Percentiles rank a stretch among this genome's conserved stretches.
Conservation (phyloP, 108 stramenopile species). For the Schizochytrium sp. region DNA sequence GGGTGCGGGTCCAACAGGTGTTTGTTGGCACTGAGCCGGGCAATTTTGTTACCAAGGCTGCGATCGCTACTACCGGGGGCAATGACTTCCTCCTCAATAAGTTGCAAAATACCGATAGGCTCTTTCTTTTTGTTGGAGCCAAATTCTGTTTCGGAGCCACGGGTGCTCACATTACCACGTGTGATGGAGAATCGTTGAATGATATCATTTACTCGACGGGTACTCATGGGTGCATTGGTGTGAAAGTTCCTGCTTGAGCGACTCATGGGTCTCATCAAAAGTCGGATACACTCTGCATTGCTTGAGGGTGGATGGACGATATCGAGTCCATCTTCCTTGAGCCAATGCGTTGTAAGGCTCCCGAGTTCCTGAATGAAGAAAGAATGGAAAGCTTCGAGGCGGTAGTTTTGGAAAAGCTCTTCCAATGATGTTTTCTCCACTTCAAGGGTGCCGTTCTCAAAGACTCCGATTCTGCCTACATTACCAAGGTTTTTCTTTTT, state of each 20-base stretch:
- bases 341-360: not conserved
- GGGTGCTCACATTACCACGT: not conserved
- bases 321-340: constrained; percentile 27
- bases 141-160: not conserved
- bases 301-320: not conserved
- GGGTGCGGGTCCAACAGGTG: not conserved
- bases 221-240: not conserved
- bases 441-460: constrained; percentile 15
- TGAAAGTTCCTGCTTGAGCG: not conserved
- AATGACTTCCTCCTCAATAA: constrained; percentile 31
- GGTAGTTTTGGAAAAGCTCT: constrained; percentile 18
- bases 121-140: not conserved
- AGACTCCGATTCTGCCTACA: constrained; percentile 17
- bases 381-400: constrained; percentile 36
- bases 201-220: too few relatives aligned
- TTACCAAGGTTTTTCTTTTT: not conserved
- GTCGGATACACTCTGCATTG: not conserved
- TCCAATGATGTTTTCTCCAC: constrained; percentile 1
- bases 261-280: not conserved
- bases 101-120: constrained; percentile 27
- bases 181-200: not conserved
- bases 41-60: constrained; percentile 29
- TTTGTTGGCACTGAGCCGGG: not conserved
- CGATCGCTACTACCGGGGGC: constrained; percentile 41
- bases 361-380: not conserved